Conservation (phyloP, 805 yeast genomes). For the Clavispora asparagi region DNA sequence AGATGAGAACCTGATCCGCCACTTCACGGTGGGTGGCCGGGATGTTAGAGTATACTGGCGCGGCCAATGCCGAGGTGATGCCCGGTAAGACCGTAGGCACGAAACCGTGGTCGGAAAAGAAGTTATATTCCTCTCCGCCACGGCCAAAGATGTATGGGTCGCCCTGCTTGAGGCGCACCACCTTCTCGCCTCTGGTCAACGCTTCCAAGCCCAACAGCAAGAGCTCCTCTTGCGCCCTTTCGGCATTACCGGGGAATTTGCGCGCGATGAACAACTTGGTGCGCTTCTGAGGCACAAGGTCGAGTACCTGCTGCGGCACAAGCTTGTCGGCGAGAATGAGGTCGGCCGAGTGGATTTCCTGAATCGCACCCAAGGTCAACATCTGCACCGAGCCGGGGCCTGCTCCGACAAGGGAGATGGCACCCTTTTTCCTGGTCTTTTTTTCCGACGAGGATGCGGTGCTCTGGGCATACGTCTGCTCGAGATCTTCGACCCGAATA, state of each 20-base stretch:
- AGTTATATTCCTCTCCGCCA: conserved; percentile 87
- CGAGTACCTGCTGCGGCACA: conserved; percentile 84
- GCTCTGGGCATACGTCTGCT: conserved; percentile 33
- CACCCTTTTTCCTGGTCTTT: conserved; percentile 37
- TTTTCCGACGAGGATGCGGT: not conserved
- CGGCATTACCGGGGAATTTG: conserved; percentile 96
- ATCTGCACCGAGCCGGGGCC: conserved; percentile 89
- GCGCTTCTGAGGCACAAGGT: conserved; percentile 63
- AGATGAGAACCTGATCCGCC: conserved; percentile 85
- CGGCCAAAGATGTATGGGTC: conserved; percentile 96
- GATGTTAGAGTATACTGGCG: conserved; percentile 74
- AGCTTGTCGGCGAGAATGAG: conserved; percentile 83
- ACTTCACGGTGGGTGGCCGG: conserved; percentile 92
- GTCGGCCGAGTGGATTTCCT: conserved; percentile 78
- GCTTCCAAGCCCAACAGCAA: conserved; percentile 66
- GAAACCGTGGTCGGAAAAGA: conserved; percentile 62
- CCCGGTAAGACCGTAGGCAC: conserved; percentile 80
- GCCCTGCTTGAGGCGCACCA: conserved; percentile 90
- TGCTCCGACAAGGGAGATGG: conserved; percentile 81
- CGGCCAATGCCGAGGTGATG: conserved; percentile 81
- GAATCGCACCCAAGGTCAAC: conserved; percentile 79
- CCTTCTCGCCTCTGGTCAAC: conserved; percentile 61
- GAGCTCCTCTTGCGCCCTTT: conserved; percentile 83
- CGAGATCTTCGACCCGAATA: conserved; percentile 55
- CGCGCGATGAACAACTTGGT: conserved; percentile 82